These are phyloP conservation scores for Geranium brycei DNA, from an alignment of 345 rosid species.

Conservation along the genomic window DNA sequence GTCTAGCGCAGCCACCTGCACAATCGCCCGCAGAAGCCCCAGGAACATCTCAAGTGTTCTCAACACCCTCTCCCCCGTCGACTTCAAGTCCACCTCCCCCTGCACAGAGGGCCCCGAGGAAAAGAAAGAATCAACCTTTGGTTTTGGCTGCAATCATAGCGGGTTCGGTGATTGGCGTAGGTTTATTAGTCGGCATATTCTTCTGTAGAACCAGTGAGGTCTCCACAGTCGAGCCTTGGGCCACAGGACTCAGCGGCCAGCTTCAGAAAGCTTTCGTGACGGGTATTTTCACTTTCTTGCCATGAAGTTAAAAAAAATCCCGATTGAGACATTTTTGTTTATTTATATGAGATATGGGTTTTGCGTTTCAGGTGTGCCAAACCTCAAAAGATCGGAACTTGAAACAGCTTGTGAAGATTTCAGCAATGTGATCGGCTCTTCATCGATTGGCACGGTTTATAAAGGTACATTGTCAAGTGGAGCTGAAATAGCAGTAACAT, in stretches of 20 bases:
- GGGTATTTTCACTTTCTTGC: constrained; percentile 29
- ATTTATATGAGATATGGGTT: neutral
- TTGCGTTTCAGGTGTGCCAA: constrained; percentile 66
- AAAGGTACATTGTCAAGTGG: constrained; percentile 90
- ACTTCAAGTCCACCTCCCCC: constrained; percentile 1
- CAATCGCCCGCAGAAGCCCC: neutral
- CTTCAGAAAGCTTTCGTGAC: constrained; percentile 76
- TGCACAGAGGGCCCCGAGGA: neutral
- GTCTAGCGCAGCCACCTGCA: neutral
- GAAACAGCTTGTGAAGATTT: constrained; percentile 94
- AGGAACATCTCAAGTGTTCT: constrained; percentile 2
- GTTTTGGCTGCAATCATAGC: constrained; percentile 23
- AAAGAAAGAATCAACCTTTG: neutral
- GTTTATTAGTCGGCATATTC: constrained; percentile 22
- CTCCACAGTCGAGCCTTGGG: constrained; percentile 79
- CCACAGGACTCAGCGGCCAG: constrained; percentile 86
- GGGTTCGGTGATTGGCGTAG: constrained; percentile 23
- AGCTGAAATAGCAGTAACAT: constrained; percentile 79
- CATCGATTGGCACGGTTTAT: constrained; percentile 53
- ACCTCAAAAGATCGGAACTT: constrained; percentile 68
- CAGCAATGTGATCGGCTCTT: constrained; percentile 72
- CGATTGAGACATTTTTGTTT: neutral
- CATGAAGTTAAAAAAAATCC: neutral
- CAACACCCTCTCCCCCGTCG: constrained; percentile 11
- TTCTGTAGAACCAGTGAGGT: constrained; percentile 31